Evolutionary conservation across 1,139 yeast species (phyloP).

Genomic region (Pichia sp.): DNA sequence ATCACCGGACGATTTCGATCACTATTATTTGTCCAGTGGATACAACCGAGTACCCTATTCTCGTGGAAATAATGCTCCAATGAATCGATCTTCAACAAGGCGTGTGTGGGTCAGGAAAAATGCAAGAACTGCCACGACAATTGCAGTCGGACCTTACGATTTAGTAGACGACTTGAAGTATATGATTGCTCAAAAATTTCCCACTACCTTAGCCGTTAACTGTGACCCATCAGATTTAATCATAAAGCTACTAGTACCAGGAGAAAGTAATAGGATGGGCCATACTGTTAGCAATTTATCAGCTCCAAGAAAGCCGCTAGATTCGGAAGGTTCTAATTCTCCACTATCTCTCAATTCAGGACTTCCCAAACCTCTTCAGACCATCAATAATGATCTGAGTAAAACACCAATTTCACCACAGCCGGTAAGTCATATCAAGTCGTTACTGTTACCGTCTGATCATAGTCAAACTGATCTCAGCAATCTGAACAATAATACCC

Average conservation of each 20-base stretch:
- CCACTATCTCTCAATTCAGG: neutral
- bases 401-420: constrained; percentile 10
- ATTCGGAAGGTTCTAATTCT: constrained; percentile 4
- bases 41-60: too few species aligned
- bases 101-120: constrained; percentile 63
- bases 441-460: constrained; percentile 4
- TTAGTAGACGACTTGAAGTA: constrained; percentile 69
- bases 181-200: constrained; percentile 52
- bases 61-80: too few species aligned
- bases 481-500: neutral
- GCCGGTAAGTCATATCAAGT: constrained; percentile 12
- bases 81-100: constrained; percentile 7
- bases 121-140: constrained; percentile 59
- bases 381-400: constrained; percentile 4
- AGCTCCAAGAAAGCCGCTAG: neutral
- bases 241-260: constrained; percentile 30
- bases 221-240: constrained; percentile 66
- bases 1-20: too few species aligned
- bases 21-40: too few species aligned
- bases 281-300: too few species aligned
- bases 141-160: constrained; percentile 45
- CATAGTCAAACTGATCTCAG: neutral
- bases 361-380: constrained; percentile 1
- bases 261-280: too few species aligned
- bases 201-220: constrained; percentile 53